These are phyloP conservation scores for Cladosporium halotolerans DNA, from an alignment of 2,329 filamentous ascomycete species.

Conservation along the genomic window DNA sequence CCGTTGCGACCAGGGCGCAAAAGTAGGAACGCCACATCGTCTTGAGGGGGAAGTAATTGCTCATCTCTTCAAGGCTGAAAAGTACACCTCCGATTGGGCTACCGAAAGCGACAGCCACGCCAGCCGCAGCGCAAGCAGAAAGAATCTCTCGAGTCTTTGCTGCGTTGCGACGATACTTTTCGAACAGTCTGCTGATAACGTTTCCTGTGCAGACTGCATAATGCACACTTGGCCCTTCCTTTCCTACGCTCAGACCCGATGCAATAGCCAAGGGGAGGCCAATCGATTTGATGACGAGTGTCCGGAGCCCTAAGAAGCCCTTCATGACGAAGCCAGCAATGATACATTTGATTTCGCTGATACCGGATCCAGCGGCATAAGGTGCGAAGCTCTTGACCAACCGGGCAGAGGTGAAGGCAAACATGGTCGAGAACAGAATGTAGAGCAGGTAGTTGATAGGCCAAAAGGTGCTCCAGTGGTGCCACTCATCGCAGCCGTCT, in stretches of 20 bases:
- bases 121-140: conserved; percentile 88
- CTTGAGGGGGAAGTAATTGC: conserved; percentile 90
- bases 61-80: conserved; percentile 97
- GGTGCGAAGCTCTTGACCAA: conserved; percentile 89
- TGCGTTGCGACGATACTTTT: conserved; percentile 85
- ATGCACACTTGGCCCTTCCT: conserved; percentile 97
- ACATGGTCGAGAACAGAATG: conserved; percentile 68
- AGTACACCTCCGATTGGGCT: conserved; percentile 95
- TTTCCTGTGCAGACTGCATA: conserved; percentile 97
- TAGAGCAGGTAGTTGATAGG: conserved; percentile 83
- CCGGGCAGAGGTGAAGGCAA: conserved; percentile 74
- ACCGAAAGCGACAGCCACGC: conserved; percentile 93
- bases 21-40: conserved; percentile 98
- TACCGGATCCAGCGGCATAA: conserved; percentile 92
- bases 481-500: conserved; percentile 82
- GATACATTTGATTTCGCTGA: conserved; percentile 98
- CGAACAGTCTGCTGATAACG: conserved; percentile 87
- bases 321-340: conserved; percentile 99
- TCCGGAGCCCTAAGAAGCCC: conserved; percentile 88
- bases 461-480: conserved; percentile 73
- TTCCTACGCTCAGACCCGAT: conserved; percentile 88
- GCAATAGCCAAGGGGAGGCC: conserved; percentile 86
- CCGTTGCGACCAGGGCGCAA: conserved; percentile 89
- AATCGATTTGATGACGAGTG: conserved; percentile 87
- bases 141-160: conserved; percentile 93